These are phyloP conservation scores for Emmonsiellopsis sp. DNA, from an alignment of 2,329 filamentous ascomycete species.

Conservation along the genomic window DNA sequence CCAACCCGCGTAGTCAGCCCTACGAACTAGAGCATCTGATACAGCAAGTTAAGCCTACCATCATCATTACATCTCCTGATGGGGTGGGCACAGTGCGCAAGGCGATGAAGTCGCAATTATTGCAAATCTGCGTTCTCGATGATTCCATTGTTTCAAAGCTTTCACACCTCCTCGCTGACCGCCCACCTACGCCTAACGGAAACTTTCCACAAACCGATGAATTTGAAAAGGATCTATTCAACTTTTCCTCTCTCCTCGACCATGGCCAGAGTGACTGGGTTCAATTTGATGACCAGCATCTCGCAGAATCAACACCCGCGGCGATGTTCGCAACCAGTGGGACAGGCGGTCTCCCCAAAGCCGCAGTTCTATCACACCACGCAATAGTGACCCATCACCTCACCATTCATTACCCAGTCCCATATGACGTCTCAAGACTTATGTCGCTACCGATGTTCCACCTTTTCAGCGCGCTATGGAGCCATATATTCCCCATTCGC, in stretches of 20 bases:
- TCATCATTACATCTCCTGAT: slow-evolving; percentile 39
- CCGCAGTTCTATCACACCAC: slow-evolving; percentile 46
- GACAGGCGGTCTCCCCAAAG: slow-evolving; percentile 53
- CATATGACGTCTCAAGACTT: slow-evolving; percentile 34
- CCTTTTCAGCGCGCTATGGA: slow-evolving; percentile 33
- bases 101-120: slow-evolving; percentile 14
- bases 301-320: slow-evolving; percentile 36
- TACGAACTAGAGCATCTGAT: slow-evolving; percentile 42
- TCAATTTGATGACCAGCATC: slow-evolving; percentile 30
- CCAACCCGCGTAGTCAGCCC: slow-evolving; percentile 39
- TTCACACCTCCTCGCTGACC: slow-evolving; percentile 11
- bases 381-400: slow-evolving; percentile 48
- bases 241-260: slow-evolving; percentile 30
- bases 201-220: slow-evolving; percentile 14
- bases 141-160: not conserved
- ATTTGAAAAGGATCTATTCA: slow-evolving; percentile 12
- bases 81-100: slow-evolving; percentile 27
- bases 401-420: slow-evolving; percentile 34
- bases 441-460: slow-evolving; percentile 46
- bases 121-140: not conserved
- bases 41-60: slow-evolving; percentile 33
- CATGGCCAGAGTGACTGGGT: slow-evolving; percentile 38
- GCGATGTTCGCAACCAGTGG: slow-evolving; percentile 45
- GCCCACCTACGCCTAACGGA: slow-evolving; percentile 20
- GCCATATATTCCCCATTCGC: slow-evolving; percentile 33